phyloP scores from a whole-genome alignment of 805 yeast species.

The Candida boleticola region DNA sequence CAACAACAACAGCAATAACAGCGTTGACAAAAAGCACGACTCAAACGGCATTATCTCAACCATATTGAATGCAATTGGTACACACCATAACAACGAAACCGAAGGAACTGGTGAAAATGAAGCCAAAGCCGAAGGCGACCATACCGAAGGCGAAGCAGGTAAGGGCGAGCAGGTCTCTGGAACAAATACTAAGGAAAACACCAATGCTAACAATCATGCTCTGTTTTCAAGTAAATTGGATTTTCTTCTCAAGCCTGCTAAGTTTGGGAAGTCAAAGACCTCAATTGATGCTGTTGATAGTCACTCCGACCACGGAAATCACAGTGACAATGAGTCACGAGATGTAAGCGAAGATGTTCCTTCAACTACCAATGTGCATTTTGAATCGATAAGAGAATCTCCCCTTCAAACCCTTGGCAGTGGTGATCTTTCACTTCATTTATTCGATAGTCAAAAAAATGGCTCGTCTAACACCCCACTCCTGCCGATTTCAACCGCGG shows the following conservation, averaged over 20 bases:
- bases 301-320: not conserved
- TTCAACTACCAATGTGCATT: conserved; percentile 34
- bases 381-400: conserved; percentile 46
- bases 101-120: not conserved
- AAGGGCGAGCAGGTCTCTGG: not conserved
- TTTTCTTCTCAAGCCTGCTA: conserved; percentile 20
- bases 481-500: not conserved
- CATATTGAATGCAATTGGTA: conserved; percentile 2
- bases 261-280: conserved; percentile 11
- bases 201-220: not conserved
- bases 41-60: conserved; percentile 4
- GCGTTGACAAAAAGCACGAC: not conserved
- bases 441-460: conserved; percentile 16
- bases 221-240: conserved; percentile 24
- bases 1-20: not conserved
- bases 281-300: not conserved
- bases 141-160: not conserved
- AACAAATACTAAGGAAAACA: not conserved
- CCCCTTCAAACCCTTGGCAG: conserved; percentile 48
- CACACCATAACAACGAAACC: not conserved
- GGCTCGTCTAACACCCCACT: not conserved
- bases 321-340: not conserved
- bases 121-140: not conserved
- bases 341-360: not conserved
- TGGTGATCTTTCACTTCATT: conserved; percentile 43